Base-by-base conservation (phyloP, 2,329 filamentous ascomycete genomes). In the Achaetomium macrosporum region DNA sequence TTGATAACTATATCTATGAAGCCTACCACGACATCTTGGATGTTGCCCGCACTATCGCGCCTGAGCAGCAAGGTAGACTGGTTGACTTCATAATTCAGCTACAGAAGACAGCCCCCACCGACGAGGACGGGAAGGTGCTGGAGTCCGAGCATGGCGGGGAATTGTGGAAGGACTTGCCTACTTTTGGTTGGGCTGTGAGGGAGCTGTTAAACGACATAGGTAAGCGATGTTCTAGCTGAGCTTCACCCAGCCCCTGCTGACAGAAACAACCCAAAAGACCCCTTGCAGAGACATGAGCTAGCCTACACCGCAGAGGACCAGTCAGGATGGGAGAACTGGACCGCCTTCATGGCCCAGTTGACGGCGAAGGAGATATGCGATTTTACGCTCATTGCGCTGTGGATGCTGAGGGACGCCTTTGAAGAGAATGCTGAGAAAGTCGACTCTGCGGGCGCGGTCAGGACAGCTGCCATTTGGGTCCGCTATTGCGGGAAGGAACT, bases 81-180 rank as follows among this genome's bases (percentile, higher is more conserved):
- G 31, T 66, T 36, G 58, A 62, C 1, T 59, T 65, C 19, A 15
- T 66, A 10, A 31, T 42, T 2, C 47, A 52, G 44, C 60, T 63
- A 31, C 58, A 41, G 41, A 44, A 61, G 31, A 58, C 42, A 1
- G 50, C 56, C 1, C 56, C 55, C 12, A 54, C 50, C 5, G 53
- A 50, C n/a, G 42, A 47, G 2, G 50, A 57, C 5, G 63, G 59
- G 7, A 46, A 63, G 43, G 39, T 48, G n/a, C 42, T 65, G 13
- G 55, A 52, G 40, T 41, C 56, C n/a, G 46, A 57, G 13, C 53
- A 54, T 12, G 55, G 59, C 25, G 54, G 59, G 12, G 43, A 25
- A 7, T 25, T 66, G 1, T 68, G 65, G 65, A 57, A 47, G 30
- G 64, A 64, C n/a, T 42, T 68, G 40, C 65, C 66, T 2, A 57